Base-by-base conservation (phyloP, 2,329 filamentous ascomycete species). In the Polychaeton citri region DNA sequence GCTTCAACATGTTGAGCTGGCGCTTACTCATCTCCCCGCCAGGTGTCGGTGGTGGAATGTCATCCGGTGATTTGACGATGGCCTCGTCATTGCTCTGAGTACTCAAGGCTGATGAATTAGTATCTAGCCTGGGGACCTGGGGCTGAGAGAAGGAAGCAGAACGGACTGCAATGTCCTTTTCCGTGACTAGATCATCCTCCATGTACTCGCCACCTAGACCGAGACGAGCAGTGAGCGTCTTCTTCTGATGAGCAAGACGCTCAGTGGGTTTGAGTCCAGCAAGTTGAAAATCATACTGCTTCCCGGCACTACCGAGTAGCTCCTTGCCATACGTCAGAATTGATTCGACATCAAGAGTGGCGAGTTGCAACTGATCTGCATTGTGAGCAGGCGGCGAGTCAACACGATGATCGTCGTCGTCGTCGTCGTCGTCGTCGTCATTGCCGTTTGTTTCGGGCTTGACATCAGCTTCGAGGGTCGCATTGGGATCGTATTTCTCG, bases 1-100 rank as follows among this genome's bases (percentile, higher is more conserved):
- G 76, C 60, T 96, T 96, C 7, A 98, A 64, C 35, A 90, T 84
- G 52, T 98, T 98, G 15, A 95, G 73, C 52, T 98, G 90, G 30
- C 90, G 76, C 41, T 90, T 88, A 63, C 90, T 96, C 35, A 98
- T 68, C 2, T 72, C 69, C 30, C 46, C 53, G 2, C 38, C 36
- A n/a, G 41, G 34, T 7, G 38, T 32, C 26, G 47, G 49, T 17
- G 46, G 45, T 6, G 48, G 38, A 26, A 38, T 32, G 8, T 55
- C 52, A 6, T 55, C 53, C 1, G 53, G 53, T 13, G 52, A 54
- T 19, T 52, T 49, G 38, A 49, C 44, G 5, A 43, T 12, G 16
- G 40, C 38, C 28, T 53, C 51, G 13, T 45, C 43, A 26, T 30
- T 36, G 19, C 28, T 17, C 12, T 38, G 32, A 19, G 24, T 33